Evolutionary conservation across 2,329 filamentous ascomycete genomes (phyloP).

Genomic region (Calonectria leucothoes): DNA sequence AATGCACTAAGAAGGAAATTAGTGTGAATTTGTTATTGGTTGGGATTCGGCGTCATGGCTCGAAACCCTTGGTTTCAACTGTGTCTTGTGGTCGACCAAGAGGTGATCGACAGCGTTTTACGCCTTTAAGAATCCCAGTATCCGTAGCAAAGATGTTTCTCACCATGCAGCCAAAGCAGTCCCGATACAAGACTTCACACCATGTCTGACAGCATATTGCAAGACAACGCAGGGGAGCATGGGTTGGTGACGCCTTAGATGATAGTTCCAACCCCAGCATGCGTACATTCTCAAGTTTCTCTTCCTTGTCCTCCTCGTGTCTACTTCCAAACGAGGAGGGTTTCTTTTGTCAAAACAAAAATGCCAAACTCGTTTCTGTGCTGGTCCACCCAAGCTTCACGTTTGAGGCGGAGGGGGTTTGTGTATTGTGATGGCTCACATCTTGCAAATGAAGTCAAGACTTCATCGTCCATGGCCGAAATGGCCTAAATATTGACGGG

Average conservation of each 20-base stretch:
- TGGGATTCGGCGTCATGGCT: background rate
- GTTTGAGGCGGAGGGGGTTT: background rate
- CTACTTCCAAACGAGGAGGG: background rate
- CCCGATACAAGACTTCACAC: background rate
- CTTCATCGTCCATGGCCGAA: background rate
- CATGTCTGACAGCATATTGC: background rate
- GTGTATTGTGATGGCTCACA: background rate
- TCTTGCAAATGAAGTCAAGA: background rate
- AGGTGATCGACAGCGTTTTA: background rate
- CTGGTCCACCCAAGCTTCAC: background rate
- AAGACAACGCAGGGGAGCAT: too few relatives aligned
- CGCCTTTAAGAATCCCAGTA: background rate
- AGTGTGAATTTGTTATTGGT: constrained; percentile 2
- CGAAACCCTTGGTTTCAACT: background rate
- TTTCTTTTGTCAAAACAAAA: too few relatives aligned
- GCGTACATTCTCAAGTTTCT: too few relatives aligned
- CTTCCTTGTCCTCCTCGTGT: too few relatives aligned
- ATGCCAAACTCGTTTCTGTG: background rate
- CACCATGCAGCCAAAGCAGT: too few relatives aligned
- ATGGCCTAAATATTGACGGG: background rate
- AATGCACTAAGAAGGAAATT: constrained; percentile 24
- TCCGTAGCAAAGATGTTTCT: too few relatives aligned
- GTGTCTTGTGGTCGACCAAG: background rate
- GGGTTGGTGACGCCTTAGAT: too few relatives aligned
- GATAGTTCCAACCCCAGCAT: too few relatives aligned